Conservation (phyloP, 78 protist genomes). For the Chrysochromulina tobinii region DNA sequence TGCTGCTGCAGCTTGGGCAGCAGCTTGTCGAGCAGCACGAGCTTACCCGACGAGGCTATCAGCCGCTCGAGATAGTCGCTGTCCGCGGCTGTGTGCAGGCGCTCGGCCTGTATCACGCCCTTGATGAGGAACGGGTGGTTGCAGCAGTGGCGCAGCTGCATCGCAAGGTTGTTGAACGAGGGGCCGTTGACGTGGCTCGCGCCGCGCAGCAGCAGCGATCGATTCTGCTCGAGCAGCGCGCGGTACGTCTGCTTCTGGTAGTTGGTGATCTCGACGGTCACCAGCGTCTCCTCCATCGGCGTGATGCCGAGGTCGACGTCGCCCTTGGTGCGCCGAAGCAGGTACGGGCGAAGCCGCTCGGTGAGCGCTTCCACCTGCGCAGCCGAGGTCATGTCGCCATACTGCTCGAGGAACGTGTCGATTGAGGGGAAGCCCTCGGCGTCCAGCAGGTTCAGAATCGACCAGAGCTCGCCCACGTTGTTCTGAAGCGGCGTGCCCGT, state of each 20-base stretch:
- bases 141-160: slow-evolving; percentile 89
- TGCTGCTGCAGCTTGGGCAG: slow-evolving; percentile 10
- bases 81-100: not conserved
- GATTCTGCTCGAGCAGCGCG: not conserved
- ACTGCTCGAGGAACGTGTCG: not conserved
- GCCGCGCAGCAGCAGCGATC: slow-evolving; percentile 45
- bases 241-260: slow-evolving; percentile 75
- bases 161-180: slow-evolving; percentile 74
- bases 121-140: slow-evolving; percentile 88
- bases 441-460: not conserved
- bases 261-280: slow-evolving; percentile 80
- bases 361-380: slow-evolving; percentile 60
- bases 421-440: not conserved
- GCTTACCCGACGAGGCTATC: slow-evolving; percentile 73
- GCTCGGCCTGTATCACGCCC: slow-evolving; percentile 53
- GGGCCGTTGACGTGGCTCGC: slow-evolving; percentile 32
- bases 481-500: slow-evolving; percentile 22
- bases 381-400: slow-evolving; percentile 14
- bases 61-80: slow-evolving; percentile 36
- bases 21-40: slow-evolving; percentile 87
- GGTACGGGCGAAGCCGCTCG: slow-evolving; percentile 72
- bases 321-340: slow-evolving; percentile 82
- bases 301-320: slow-evolving; percentile 73
- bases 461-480: slow-evolving; percentile 7
- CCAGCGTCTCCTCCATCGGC: slow-evolving; percentile 68